A percentile compares a stretch with the other conserved stretches of the same genome.
These are phyloP conservation scores for Oxytropis ochrocephala DNA, from an alignment of 306 rosid genomes.

Conservation along the genomic window DNA sequence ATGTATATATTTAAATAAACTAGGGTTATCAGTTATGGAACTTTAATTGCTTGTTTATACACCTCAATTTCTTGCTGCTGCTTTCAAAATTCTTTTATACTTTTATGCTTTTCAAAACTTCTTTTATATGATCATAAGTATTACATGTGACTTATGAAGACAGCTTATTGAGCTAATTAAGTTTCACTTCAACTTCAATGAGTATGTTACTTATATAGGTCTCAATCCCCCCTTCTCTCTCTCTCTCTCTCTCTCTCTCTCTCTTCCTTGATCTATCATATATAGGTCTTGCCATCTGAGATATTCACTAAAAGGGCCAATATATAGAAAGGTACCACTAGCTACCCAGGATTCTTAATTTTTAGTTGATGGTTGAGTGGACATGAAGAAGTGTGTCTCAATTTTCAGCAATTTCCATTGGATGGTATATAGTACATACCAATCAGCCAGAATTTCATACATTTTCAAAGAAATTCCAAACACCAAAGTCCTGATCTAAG, in stretches of 20 bases:
- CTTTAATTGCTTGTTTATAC: neutral
- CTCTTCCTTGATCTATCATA: neutral
- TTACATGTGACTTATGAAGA: neutral
- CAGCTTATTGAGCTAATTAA: neutral
- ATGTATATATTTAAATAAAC: conserved; percentile 14
- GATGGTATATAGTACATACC: conserved; percentile 3
- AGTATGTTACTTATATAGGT: no score
- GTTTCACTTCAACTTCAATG: neutral
- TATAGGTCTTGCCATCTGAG: neutral
- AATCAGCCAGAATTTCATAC: conserved; percentile 7
- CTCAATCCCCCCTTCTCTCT: no score
- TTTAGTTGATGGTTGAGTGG: neutral
- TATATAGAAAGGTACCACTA: neutral
- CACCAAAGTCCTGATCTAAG: conserved; percentile 16
- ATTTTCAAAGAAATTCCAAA: neutral
- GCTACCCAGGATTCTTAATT: neutral
- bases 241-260: neutral
- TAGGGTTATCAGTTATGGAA: conserved; percentile 38
- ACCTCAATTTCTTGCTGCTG: neutral
- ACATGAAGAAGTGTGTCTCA: conserved; percentile 6
- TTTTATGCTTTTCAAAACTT: conserved; percentile 13
- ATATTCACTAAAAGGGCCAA: conserved; percentile 19
- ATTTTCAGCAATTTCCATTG: conserved; percentile 13
- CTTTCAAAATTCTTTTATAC: neutral
- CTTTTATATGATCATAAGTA: no score